These are phyloP conservation scores for Chloroidium sp. DNA, from an alignment of 163 green algal species.

Conservation along the genomic window DNA sequence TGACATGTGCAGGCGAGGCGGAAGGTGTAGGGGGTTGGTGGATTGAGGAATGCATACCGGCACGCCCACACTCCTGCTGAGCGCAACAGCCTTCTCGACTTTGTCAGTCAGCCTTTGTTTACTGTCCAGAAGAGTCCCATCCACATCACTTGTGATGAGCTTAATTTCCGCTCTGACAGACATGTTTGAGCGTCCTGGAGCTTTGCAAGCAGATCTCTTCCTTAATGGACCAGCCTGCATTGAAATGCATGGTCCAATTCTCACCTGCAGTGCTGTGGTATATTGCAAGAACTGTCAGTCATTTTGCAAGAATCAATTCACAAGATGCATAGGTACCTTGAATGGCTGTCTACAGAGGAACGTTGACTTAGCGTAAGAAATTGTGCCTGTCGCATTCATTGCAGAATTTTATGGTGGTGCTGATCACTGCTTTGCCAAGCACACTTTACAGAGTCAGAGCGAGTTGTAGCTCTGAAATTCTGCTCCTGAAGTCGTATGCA, in stretches of 20 bases:
- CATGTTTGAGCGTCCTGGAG: background rate
- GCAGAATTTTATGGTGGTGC: too few species aligned
- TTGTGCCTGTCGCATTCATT: too few species aligned
- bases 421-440: too few species aligned
- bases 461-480: too few species aligned
- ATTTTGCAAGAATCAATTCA: background rate
- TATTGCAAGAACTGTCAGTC: too few species aligned
- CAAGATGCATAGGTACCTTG: background rate
- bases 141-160: background rate
- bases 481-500: too few species aligned
- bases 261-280: background rate
- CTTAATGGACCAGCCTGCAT: background rate
- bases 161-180: background rate
- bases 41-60: background rate
- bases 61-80: background rate
- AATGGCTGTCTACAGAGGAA: background rate
- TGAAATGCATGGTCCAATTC: background rate
- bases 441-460: too few species aligned
- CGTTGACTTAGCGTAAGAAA: too few species aligned
- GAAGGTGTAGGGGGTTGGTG: background rate
- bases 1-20: background rate
- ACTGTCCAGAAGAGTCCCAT: background rate
- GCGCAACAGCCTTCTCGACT: background rate
- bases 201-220: background rate
- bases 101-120: background rate